phyloP scores from a whole-genome alignment of 441 rosid species.

The Manihot esculenta region DNA sequence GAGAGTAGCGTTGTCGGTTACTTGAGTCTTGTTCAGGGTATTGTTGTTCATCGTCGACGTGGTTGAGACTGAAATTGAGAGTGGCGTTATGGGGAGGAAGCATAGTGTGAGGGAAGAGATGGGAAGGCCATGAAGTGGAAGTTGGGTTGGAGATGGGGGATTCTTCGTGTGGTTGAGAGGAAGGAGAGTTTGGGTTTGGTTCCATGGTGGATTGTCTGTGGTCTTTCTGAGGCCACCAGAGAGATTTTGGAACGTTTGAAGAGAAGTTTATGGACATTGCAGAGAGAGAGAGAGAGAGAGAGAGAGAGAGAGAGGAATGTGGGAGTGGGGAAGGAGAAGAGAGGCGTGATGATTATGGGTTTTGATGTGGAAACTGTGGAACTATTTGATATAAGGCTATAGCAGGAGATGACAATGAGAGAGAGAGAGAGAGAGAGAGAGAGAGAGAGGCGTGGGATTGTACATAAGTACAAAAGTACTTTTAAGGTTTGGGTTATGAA shows the following conservation, averaged over 20 bases:
- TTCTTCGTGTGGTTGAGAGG: no score
- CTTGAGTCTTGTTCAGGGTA: not conserved
- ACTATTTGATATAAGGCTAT: constrained; percentile 33
- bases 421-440: constrained; percentile 12
- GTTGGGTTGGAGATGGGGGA: no score
- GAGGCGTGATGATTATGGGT: constrained; percentile 39
- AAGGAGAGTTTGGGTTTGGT: constrained; percentile 26
- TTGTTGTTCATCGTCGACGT: constrained; percentile 29
- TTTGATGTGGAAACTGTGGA: constrained; percentile 56
- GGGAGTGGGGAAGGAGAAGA: not conserved
- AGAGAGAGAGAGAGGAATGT: not conserved
- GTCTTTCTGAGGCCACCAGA: constrained; percentile 44
- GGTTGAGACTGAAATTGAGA: constrained; percentile 41
- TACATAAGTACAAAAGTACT: constrained; percentile 42
- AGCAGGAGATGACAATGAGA: constrained; percentile 28
- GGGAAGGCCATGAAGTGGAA: constrained; percentile 23
- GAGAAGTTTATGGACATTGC: constrained; percentile 63
- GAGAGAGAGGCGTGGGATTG: constrained; percentile 8
- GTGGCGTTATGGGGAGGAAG: constrained; percentile 27
- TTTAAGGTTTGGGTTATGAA: constrained; percentile 64
- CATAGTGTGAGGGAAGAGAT: constrained; percentile 27
- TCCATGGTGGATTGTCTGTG: constrained; percentile 37
- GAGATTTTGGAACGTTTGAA: constrained; percentile 40
- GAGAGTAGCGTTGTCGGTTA: no score
- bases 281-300: constrained; percentile 15